Evolutionary conservation across 805 yeast genomes (phyloP).

Genomic region (Scheffersomyces coipomensis): DNA sequence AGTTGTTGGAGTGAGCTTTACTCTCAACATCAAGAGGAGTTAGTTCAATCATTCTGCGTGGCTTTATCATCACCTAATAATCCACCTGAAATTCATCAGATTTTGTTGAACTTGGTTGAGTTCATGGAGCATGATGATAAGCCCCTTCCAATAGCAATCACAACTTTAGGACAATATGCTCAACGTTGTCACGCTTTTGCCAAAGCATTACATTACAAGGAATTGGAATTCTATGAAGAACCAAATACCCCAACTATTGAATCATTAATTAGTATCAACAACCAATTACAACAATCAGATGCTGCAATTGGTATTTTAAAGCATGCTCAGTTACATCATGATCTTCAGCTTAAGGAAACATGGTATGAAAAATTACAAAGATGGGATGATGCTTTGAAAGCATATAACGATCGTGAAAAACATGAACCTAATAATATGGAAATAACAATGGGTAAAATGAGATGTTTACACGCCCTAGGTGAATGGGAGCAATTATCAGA

Average conservation of each 20-base stretch:
- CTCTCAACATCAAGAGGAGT: constrained; percentile 84
- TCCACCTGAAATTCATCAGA: constrained; percentile 94
- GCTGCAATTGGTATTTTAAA: constrained; percentile 96
- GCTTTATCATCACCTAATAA: constrained; percentile 89
- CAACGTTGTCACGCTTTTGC: constrained; percentile 97
- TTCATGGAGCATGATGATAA: constrained; percentile 98
- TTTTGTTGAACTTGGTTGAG: constrained; percentile 85
- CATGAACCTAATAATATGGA: constrained; percentile 72
- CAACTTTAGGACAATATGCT: constrained; percentile 88
- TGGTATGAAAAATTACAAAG: constrained; percentile 97
- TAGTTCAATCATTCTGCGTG: constrained; percentile 78
- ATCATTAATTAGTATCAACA: constrained; percentile 86
- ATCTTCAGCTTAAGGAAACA: constrained; percentile 87
- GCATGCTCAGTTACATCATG: constrained; percentile 90
- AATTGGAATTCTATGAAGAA: constrained; percentile 89
- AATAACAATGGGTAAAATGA: constrained; percentile 95
- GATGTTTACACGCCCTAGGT: constrained; percentile 97
- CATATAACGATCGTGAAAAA: constrained; percentile 77
- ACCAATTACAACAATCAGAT: constrained; percentile 92
- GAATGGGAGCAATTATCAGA: constrained; percentile 94
- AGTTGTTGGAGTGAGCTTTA: constrained; percentile 94
- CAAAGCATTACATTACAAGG: constrained; percentile 94
- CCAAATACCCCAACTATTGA: constrained; percentile 92
- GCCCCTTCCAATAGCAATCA: constrained; percentile 86
- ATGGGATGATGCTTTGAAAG: constrained; percentile 96